phyloP scores from a whole-genome alignment of 352 stramenopile species.

The Pythium brassicae region DNA sequence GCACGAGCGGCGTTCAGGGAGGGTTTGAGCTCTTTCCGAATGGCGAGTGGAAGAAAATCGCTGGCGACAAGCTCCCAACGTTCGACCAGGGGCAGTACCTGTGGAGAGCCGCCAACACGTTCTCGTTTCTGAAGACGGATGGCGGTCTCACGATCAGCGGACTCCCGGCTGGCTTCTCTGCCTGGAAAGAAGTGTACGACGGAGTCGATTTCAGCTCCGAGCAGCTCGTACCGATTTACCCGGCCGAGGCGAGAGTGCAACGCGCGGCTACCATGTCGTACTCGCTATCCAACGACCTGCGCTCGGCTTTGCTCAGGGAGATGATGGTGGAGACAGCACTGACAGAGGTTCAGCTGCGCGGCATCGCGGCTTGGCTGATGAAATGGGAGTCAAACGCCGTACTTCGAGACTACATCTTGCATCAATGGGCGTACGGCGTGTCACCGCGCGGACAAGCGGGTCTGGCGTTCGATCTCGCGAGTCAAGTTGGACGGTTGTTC shows the following conservation, averaged over 20 bases:
- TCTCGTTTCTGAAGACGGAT: slow-evolving; percentile 33
- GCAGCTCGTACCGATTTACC: slow-evolving; percentile 32
- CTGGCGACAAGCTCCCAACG: slow-evolving; percentile 18
- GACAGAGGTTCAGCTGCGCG: slow-evolving; percentile 30
- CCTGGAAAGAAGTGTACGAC: slow-evolving; percentile 59
- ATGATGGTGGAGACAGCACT: slow-evolving; percentile 30
- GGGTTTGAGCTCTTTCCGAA: slow-evolving; percentile 55
- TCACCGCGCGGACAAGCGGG: slow-evolving; percentile 32
- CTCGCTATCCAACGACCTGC: slow-evolving; percentile 19
- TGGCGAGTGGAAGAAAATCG: slow-evolving; percentile 20
- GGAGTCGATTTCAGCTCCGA: slow-evolving; percentile 51
- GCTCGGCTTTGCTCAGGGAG: slow-evolving; percentile 17
- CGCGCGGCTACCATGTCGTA: slow-evolving; percentile 15
- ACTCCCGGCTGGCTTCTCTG: slow-evolving; percentile 44
- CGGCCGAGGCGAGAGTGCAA: slow-evolving; percentile 18
- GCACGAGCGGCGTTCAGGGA: slow-evolving; percentile 24
- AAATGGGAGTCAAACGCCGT: slow-evolving; percentile 37
- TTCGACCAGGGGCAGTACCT: slow-evolving; percentile 36
- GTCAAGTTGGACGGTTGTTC: slow-evolving; percentile 25
- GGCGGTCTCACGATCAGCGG: slow-evolving; percentile 12
- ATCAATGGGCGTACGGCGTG: slow-evolving; percentile 41
- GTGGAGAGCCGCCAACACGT: slow-evolving; percentile 32
- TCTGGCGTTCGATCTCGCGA: slow-evolving; percentile 20
- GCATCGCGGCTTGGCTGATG: slow-evolving; percentile 47
- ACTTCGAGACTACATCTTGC: slow-evolving; percentile 37